A percentile compares a stretch with the other conserved stretches of the same genome.
phyloP scores from a whole-genome alignment of 2,329 filamentous ascomycete species.

The Fusarium sp. region DNA sequence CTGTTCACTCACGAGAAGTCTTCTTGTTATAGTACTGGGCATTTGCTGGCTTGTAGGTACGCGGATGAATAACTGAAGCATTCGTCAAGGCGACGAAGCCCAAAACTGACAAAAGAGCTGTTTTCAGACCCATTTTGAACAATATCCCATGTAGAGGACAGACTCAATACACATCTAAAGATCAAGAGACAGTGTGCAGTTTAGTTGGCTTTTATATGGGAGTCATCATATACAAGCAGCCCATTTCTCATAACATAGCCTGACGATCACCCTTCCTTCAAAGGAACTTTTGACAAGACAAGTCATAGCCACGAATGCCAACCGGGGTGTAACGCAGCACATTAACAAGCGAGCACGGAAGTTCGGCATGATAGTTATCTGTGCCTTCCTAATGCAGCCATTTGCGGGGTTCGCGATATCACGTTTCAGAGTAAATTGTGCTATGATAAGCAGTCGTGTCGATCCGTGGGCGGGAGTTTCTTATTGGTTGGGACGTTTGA shows the following conservation, averaged over 20 bases:
- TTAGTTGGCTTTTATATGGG: background rate
- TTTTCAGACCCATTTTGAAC: conserved; percentile 8
- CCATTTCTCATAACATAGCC: background rate
- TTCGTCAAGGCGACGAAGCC: conserved; percentile 8
- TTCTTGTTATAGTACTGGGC: conserved; percentile 15
- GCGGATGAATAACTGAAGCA: conserved; percentile 2
- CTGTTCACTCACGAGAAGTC: conserved; percentile 6
- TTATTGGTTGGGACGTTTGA: background rate
- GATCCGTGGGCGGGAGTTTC: background rate
- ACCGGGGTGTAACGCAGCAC: background rate
- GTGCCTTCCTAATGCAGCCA: conserved; percentile 33
- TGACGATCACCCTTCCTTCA: background rate
- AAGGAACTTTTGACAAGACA: conserved; percentile 15
- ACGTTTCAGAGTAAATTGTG: conserved; percentile 1
- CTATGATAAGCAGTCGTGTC: background rate
- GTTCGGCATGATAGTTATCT: conserved; percentile 28
- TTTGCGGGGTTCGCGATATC: conserved; percentile 24
- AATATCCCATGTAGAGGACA: background rate
- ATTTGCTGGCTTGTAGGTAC: conserved; percentile 5
- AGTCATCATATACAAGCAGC: background rate
- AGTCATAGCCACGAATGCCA: background rate
- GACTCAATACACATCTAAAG: background rate
- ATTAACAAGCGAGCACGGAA: conserved; percentile 12
- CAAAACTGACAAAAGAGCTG: background rate
- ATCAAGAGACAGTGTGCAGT: no score